A percentile compares a stretch with the other conserved stretches of the same genome.
These are phyloP conservation scores for Exophiala mesophila DNA, from an alignment of 2,329 filamentous ascomycete genomes.

Conservation along the genomic window DNA sequence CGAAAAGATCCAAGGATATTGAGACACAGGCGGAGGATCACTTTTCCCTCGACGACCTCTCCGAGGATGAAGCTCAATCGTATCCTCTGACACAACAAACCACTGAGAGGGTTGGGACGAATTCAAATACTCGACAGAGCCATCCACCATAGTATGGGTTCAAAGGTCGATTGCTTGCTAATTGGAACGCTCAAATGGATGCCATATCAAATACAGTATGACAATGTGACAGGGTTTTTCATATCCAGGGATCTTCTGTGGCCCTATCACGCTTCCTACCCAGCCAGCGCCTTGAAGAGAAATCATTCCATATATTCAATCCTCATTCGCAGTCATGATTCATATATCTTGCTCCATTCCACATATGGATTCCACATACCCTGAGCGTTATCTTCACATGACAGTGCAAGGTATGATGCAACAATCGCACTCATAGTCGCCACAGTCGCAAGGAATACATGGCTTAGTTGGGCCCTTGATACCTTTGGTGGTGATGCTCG, in stretches of 20 bases:
- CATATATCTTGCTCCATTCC: no score
- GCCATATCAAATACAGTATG: no score
- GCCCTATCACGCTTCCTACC: no score
- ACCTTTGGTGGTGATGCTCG: slow-evolving; percentile 20
- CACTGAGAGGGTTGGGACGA: slow-evolving; percentile 1
- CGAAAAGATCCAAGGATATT: slow-evolving; percentile 15
- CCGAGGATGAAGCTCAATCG: slow-evolving; percentile 17
- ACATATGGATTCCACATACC: slow-evolving; percentile 1
- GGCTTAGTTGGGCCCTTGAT: slow-evolving; percentile 23
- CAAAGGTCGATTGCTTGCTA: not conserved
- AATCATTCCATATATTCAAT: no score
- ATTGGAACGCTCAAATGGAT: no score
- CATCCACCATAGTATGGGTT: slow-evolving; percentile 11
- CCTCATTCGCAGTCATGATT: no score
- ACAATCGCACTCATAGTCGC: slow-evolving; percentile 17
- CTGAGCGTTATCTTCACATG: slow-evolving; percentile 9
- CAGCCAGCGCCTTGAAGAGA: no score
- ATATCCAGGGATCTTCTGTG: no score
- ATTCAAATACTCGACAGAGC: not conserved
- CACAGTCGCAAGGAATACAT: slow-evolving; percentile 17
- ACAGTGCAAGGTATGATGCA: slow-evolving; percentile 21
- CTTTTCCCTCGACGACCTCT: slow-evolving; percentile 23
- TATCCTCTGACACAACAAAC: slow-evolving; percentile 14
- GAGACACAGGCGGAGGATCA: slow-evolving; percentile 20
- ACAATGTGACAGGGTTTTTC: no score